phyloP scores from a whole-genome alignment of 148 eudicot species.

The Camellia lanceoleosa region DNA sequence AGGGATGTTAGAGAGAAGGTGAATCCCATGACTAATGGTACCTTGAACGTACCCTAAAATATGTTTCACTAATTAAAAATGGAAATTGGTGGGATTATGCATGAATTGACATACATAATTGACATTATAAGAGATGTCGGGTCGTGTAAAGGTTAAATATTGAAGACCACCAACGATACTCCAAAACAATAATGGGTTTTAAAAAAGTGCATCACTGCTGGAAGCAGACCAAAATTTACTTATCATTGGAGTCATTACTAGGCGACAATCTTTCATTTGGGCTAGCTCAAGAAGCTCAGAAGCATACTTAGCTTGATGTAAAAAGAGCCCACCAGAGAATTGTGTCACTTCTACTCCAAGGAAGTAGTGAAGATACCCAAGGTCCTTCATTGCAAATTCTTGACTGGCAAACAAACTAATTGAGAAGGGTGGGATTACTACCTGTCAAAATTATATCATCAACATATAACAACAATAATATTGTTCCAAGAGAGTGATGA shows the following conservation, averaged over 20 bases:
- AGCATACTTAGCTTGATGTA: background rate
- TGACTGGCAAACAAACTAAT: background rate
- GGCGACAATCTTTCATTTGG: background rate
- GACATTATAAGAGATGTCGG: background rate
- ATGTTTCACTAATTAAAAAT: background rate
- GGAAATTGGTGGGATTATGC: background rate
- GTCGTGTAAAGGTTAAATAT: background rate
- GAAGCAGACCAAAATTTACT: no score
- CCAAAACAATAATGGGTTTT: background rate
- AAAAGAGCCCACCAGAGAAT: background rate
- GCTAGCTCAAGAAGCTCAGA: background rate
- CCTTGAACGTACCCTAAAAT: background rate
- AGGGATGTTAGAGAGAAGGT: background rate
- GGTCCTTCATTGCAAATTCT: background rate
- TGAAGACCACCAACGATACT: background rate
- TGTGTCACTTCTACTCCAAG: no score
- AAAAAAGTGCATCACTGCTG: background rate
- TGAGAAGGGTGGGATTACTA: background rate
- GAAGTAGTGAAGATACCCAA: background rate
- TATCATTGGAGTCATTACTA: no score
- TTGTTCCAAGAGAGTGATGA: background rate
- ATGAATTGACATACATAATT: background rate
- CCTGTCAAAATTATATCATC: no score
- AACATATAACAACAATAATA: no score
- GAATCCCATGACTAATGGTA: background rate